These are phyloP conservation scores for Phylloporus scabripes DNA, from an alignment of 768 basidiomycete species.

Conservation along the genomic window DNA sequence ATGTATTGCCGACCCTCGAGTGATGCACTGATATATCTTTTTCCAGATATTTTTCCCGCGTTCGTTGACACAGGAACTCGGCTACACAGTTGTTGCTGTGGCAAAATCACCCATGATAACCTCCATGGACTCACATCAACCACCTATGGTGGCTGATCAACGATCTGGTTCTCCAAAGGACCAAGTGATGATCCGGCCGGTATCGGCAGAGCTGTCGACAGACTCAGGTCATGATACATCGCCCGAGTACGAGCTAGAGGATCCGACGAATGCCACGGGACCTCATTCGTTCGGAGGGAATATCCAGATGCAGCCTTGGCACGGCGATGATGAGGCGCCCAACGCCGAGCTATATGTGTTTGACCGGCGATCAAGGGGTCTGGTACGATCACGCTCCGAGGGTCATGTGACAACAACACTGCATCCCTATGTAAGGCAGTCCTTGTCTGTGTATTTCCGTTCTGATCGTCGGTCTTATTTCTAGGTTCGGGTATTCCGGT, in stretches of 20 bases:
- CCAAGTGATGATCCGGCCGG: conserved; percentile 16
- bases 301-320: conserved; percentile 24
- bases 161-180: conserved; percentile 22
- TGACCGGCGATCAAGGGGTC: conserved; percentile 22
- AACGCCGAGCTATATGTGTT: conserved; percentile 24
- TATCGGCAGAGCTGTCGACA: conserved; percentile 17
- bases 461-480: conserved; percentile 5
- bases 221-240: conserved; percentile 29
- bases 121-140: conserved; percentile 19
- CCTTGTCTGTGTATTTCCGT: not conserved
- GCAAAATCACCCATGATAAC: conserved; percentile 27
- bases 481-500: conserved; percentile 28
- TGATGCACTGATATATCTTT: not conserved
- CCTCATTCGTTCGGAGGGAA: conserved; percentile 21
- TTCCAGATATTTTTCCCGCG: conserved; percentile 73
- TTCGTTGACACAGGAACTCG: conserved; percentile 58
- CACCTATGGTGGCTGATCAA: conserved; percentile 1
- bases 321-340: conserved; percentile 4
- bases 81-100: conserved; percentile 42
- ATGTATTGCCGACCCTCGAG: conserved; percentile 21
- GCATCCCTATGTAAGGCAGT: conserved; percentile 27
- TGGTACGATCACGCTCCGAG: conserved; percentile 29
- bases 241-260: conserved; percentile 38
- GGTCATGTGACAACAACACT: conserved; percentile 19
- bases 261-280: conserved; percentile 10